Evolutionary conservation across 495 filamentous ascomycete genomes (phyloP), one percentile per base, ranked within the genome.

Genomic region (Collariella sp.): DNA sequence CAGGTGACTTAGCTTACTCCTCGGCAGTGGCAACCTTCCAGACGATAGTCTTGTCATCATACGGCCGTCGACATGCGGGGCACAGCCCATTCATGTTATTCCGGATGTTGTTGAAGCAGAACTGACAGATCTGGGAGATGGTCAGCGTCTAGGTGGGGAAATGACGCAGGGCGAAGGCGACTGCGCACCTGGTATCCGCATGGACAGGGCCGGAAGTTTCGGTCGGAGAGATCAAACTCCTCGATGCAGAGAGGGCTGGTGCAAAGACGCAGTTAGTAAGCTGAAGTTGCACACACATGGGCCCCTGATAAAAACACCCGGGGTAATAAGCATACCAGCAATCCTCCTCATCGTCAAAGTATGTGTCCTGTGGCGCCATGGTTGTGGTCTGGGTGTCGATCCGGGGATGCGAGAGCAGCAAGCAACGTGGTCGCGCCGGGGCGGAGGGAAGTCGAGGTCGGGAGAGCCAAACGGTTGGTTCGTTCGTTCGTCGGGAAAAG

Each of bases 91-190:
- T 96, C 78, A 96, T 85, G 58, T 91, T 96, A 54, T 84, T 88
- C 69, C 89, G 91, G 70, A 99, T 93, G 62, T 97, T 97, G 74
- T 99, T 95, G 75, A 86, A 97, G 71, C 94, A 99, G 73, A 99
- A 99, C 75, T 96, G 94, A 69, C 94, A 99, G 64, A 99, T 88
- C 91, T 98, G 65, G 42, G 23, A 11, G 43, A 35, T 26, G 22
- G 57, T 67, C 46, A 67, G 62, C 16, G 15, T 48, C 23, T 50
- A 64, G 49, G 65, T 59, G 10, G 33, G 42, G 26, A 18, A 36
- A 51, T 48, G 48, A 40, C 9, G 26, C 19, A 46, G 45, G 48
- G 3, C 12, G n/a, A 29, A 3, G 40, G 2, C 19, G 38, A 39
- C 18, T 42, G 63, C 78, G 43, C 82, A 97, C 93, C 79, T 96